phyloP scores from a whole-genome alignment of 441 rosid species.

The Bruguiera hainesii region DNA sequence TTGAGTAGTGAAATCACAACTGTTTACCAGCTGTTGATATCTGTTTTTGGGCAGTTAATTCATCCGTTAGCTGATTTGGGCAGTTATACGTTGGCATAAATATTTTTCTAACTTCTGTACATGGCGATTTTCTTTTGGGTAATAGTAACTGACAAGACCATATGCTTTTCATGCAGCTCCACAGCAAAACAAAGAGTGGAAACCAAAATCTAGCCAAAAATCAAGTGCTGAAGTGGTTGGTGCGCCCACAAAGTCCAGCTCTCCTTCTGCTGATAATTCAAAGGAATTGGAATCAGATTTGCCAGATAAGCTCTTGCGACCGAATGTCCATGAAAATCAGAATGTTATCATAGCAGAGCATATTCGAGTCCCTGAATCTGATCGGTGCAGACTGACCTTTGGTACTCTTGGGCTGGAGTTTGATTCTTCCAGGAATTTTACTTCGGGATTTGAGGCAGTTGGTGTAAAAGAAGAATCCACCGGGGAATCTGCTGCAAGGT shows the following conservation, averaged over 20 bases:
- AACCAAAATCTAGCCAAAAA: slow-evolving; percentile 75
- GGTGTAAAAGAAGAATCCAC: slow-evolving; percentile 43
- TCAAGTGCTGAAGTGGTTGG: slow-evolving; percentile 64
- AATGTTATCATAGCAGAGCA: slow-evolving; percentile 82
- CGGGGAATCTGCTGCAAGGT: slow-evolving; percentile 59
- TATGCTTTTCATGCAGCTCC: slow-evolving; percentile 44
- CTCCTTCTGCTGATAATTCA: slow-evolving; percentile 41
- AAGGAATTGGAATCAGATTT: slow-evolving; percentile 46
- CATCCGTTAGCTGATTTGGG: too few species aligned
- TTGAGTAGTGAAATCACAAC: background rate
- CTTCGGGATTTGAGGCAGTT: slow-evolving; percentile 34
- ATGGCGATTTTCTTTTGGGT: too few species aligned
- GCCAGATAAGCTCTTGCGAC: slow-evolving; percentile 50
- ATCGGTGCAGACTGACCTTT: slow-evolving; percentile 69
- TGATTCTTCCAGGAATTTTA: slow-evolving; percentile 41
- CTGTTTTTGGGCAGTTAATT: too few species aligned
- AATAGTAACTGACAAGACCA: slow-evolving; percentile 7
- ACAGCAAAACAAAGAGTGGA: slow-evolving; percentile 82
- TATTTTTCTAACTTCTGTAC: too few species aligned
- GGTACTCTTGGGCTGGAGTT: slow-evolving; percentile 76
- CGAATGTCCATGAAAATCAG: slow-evolving; percentile 49
- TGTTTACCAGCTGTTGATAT: background rate
- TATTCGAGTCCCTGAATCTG: slow-evolving; percentile 81
- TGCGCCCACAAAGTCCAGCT: slow-evolving; percentile 51
- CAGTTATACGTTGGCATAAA: too few species aligned